Percentiles rank a stretch among this genome's conserved stretches.
Conservation (phyloP, 441 rosid species). For the Erodium texanum region DNA sequence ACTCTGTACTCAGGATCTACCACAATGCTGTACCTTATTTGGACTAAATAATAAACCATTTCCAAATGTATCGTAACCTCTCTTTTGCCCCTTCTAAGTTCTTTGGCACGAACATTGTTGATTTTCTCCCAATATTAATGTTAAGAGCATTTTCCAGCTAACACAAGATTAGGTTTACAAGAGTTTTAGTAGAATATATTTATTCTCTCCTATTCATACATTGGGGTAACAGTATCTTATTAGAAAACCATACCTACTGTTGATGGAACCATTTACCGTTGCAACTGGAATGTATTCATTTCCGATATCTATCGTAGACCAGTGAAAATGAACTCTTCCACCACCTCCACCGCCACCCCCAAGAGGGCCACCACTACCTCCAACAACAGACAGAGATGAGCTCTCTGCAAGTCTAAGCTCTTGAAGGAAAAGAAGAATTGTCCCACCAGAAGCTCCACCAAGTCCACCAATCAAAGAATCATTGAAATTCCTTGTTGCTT, state of each 20-base stretch:
- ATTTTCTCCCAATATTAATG: too few relatives aligned
- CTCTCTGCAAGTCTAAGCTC: slow-evolving; percentile 55
- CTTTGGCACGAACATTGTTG: too few relatives aligned
- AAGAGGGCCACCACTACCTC: slow-evolving; percentile 76
- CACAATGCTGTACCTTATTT: neutral
- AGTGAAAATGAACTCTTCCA: slow-evolving; percentile 97
- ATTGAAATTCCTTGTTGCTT: slow-evolving; percentile 34
- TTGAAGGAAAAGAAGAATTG: slow-evolving; percentile 91
- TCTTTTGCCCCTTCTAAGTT: too few relatives aligned
- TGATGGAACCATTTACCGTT: slow-evolving; percentile 53
- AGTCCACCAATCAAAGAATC: slow-evolving; percentile 69
- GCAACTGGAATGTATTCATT: slow-evolving; percentile 80
- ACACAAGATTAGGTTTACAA: too few relatives aligned
- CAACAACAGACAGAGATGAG: slow-evolving; percentile 64
- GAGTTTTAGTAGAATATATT: neutral
- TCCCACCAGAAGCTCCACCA: slow-evolving; percentile 99
- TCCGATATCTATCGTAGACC: slow-evolving; percentile 72
- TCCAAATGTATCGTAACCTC: neutral
- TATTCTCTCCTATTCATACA: neutral
- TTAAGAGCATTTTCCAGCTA: too few relatives aligned
- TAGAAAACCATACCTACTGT: slow-evolving; percentile 45
- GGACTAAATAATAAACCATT: neutral
- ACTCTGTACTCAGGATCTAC: neutral
- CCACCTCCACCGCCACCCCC: slow-evolving; percentile 99
- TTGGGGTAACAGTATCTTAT: neutral